Conservation (phyloP, 805 yeast species). For the Ogataea populi-albae region DNA sequence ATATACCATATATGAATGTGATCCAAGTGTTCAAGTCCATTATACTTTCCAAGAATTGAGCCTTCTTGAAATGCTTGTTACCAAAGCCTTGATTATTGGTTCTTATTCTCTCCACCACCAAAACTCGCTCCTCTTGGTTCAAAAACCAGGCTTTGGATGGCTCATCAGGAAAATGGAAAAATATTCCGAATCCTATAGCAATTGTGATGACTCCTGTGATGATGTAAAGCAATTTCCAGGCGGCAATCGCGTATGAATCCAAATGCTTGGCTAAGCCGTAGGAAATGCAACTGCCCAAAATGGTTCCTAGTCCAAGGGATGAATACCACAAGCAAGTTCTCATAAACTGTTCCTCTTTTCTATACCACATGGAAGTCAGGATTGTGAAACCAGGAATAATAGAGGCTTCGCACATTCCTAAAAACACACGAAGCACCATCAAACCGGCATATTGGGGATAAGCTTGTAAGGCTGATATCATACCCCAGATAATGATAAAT, state of each 20-base stretch:
- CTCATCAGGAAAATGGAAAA: conserved; percentile 47
- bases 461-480: conserved; percentile 41
- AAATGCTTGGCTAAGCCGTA: conserved; percentile 30
- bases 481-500: conserved; percentile 41
- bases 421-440: conserved; percentile 41
- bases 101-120: conserved; percentile 31
- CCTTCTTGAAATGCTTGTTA: conserved; percentile 20
- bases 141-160: conserved; percentile 46
- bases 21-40: conserved; percentile 41
- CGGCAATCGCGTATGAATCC: conserved; percentile 32
- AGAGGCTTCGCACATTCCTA: conserved; percentile 50
- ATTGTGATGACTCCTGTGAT: conserved; percentile 54
- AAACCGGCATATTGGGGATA: conserved; percentile 42
- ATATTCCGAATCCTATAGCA: conserved; percentile 30
- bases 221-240: conserved; percentile 52
- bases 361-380: conserved; percentile 53
- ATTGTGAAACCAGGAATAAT: conserved; percentile 56
- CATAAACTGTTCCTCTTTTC: conserved; percentile 39
- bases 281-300: conserved; percentile 40
- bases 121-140: conserved; percentile 32
- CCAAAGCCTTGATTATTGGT: conserved; percentile 24
- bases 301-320: conserved; percentile 38
- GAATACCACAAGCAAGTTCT: conserved; percentile 44
- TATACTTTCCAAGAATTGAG: conserved; percentile 21
- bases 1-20: conserved; percentile 34